phyloP scores from a whole-genome alignment of 495 filamentous ascomycete genomes.

The Podospora comata region DNA sequence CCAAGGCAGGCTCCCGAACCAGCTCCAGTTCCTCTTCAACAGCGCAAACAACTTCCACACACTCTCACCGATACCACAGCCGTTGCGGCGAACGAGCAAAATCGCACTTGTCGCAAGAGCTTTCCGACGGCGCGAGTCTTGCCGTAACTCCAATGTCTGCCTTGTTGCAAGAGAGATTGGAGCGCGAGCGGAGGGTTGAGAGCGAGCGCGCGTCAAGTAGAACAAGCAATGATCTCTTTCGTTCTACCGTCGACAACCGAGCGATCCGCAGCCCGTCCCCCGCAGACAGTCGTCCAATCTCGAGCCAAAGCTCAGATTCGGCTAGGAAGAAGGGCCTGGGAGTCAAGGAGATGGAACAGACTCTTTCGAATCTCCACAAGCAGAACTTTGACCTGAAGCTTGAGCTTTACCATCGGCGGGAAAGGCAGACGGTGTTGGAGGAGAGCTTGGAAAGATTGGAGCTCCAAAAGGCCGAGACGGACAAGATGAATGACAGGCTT shows the following conservation, averaged over 20 bases:
- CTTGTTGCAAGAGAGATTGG: slow-evolving; percentile 51
- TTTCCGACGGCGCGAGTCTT: slow-evolving; percentile 28
- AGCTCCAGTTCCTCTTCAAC: slow-evolving; percentile 41
- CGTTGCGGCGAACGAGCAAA: slow-evolving; percentile 27
- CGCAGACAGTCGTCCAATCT: slow-evolving; percentile 33
- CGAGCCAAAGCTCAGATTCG: slow-evolving; percentile 31
- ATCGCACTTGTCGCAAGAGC: slow-evolving; percentile 35
- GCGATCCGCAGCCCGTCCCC: slow-evolving; percentile 36
- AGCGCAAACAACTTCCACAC: slow-evolving; percentile 27
- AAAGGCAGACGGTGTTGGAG: slow-evolving; percentile 54
- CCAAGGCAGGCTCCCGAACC: slow-evolving; percentile 40
- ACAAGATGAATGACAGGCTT: slow-evolving; percentile 65
- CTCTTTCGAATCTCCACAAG: slow-evolving; percentile 64
- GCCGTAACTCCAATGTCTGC: slow-evolving; percentile 37
- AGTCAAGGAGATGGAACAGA: slow-evolving; percentile 48
- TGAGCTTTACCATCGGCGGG: slow-evolving; percentile 71
- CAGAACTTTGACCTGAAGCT: slow-evolving; percentile 90
- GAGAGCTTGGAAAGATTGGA: slow-evolving; percentile 60
- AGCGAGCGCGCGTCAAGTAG: slow-evolving; percentile 40
- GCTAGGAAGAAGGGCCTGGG: slow-evolving; percentile 45
- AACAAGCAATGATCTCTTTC: slow-evolving; percentile 35
- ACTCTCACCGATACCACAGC: slow-evolving; percentile 33
- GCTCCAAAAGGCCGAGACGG: slow-evolving; percentile 47
- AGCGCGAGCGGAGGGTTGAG: slow-evolving; percentile 48
- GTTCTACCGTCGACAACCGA: slow-evolving; percentile 23